These are phyloP conservation scores for Knoxdaviesia capensis DNA, from an alignment of 2,329 filamentous ascomycete genomes.

Conservation along the genomic window DNA sequence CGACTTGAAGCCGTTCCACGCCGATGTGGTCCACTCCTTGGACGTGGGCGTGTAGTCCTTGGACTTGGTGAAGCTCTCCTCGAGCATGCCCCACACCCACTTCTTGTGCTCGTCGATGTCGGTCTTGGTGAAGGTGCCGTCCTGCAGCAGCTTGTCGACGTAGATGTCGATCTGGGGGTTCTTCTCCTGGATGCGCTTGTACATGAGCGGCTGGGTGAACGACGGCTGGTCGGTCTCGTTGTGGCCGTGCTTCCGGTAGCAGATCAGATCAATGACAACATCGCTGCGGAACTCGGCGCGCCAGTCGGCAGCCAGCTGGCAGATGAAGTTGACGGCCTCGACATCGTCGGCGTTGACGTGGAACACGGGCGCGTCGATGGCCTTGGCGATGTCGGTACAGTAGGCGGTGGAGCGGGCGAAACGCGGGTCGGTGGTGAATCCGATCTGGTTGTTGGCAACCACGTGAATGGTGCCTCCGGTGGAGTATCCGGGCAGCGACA, in stretches of 20 bases:
- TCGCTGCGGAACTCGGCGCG: constrained; percentile 97
- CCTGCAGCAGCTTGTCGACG: constrained; percentile 71
- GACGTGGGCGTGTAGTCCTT: constrained; percentile 94
- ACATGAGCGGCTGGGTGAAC: constrained; percentile 99
- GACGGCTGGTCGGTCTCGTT: constrained; percentile 99
- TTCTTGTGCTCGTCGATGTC: constrained; percentile 98
- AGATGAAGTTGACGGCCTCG: constrained; percentile 95
- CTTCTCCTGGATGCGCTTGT: constrained; percentile 86
- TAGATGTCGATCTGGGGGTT: constrained; percentile 78
- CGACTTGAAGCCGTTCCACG: constrained; percentile 99
- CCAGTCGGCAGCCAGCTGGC: constrained; percentile 93
- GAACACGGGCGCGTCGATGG: constrained; percentile 95
- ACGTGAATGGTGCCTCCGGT: constrained; percentile 95
- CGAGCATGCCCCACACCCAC: constrained; percentile 98
- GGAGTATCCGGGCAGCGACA: constrained; percentile 86
- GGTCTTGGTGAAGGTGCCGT: constrained; percentile 90
- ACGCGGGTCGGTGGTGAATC: constrained; percentile 95
- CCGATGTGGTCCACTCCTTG: constrained; percentile 96
- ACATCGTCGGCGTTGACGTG: constrained; percentile 98
- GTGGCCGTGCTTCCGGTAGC: constrained; percentile 97
- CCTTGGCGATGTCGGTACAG: constrained; percentile 98
- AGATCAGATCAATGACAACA: constrained; percentile 93
- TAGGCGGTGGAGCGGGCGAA: constrained; percentile 95
- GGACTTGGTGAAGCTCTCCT: constrained; percentile 91
- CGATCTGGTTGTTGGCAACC: constrained; percentile 99